Conservation (phyloP, 345 rosid genomes). For the Psidium guajava region DNA sequence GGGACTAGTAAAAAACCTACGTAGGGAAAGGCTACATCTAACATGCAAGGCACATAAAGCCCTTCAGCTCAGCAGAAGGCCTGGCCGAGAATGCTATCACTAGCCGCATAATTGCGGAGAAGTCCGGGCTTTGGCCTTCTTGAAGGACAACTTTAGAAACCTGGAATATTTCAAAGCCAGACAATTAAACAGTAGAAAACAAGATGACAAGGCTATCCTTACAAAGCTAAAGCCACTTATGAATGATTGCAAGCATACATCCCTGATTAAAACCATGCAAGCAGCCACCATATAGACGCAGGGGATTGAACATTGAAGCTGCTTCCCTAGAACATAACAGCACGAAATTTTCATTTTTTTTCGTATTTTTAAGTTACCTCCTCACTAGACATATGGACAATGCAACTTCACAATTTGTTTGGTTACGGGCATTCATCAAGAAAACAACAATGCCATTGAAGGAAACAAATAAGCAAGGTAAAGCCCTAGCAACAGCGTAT, state of each 20-base stretch:
- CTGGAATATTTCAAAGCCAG: slow-evolving; percentile 24
- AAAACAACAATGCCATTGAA: neutral
- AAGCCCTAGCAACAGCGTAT: neutral
- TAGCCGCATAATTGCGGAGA: slow-evolving; percentile 72
- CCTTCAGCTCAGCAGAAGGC: slow-evolving; percentile 53
- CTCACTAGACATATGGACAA: neutral
- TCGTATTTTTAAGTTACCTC: neutral
- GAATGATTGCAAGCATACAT: neutral
- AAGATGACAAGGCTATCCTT: neutral
- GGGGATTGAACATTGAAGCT: neutral
- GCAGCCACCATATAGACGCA: neutral
- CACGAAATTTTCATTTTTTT: neutral
- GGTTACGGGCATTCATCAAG: neutral
- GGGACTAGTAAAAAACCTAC: neutral
- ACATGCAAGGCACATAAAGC: slow-evolving; percentile 80
- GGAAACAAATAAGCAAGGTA: neutral
- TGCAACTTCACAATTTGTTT: neutral
- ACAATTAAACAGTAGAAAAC: neutral
- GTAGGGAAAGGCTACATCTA: neutral
- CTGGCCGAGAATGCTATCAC: slow-evolving; percentile 52
- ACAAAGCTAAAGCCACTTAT: neutral
- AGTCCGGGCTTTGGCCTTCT: slow-evolving; percentile 57
- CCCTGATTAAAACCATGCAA: neutral
- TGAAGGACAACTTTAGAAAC: slow-evolving; percentile 76
- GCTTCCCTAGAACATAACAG: neutral